These are phyloP conservation scores for Colletotrichum sp. DNA, from an alignment of 2,329 filamentous ascomycete species.

Conservation along the genomic window DNA sequence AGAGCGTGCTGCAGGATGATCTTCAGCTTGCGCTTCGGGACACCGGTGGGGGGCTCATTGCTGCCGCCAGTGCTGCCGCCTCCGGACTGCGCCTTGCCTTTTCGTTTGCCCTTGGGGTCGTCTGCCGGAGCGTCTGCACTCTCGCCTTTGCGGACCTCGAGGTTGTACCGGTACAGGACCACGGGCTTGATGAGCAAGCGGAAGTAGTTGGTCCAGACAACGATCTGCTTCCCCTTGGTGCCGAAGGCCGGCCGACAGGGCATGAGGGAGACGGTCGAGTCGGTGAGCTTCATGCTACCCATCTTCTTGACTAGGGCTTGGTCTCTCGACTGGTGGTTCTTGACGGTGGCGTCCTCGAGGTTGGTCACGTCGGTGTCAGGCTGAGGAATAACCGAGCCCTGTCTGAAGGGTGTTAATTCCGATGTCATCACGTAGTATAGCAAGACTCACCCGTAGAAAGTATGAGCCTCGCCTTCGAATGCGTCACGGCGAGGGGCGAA, in stretches of 20 bases:
- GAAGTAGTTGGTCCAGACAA: slow-evolving; percentile 62
- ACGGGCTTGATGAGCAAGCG: slow-evolving; percentile 41
- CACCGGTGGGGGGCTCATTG: slow-evolving; percentile 21
- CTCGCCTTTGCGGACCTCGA: slow-evolving; percentile 36
- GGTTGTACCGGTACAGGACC: slow-evolving; percentile 49
- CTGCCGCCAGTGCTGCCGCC: slow-evolving; percentile 17
- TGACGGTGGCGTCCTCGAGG: slow-evolving; percentile 46
- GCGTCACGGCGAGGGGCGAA: slow-evolving; percentile 4
- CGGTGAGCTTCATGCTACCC: slow-evolving; percentile 35
- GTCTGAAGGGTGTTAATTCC: background rate
- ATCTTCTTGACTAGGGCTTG: slow-evolving; percentile 39
- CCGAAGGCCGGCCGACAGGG: slow-evolving; percentile 57
- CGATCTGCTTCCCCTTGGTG: slow-evolving; percentile 41
- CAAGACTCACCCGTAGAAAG: slow-evolving; percentile 3
- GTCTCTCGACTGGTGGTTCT: slow-evolving; percentile 27
- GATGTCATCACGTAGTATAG: background rate
- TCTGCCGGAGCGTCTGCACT: slow-evolving; percentile 16
- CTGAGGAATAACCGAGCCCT: slow-evolving; percentile 1
- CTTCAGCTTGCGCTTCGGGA: slow-evolving; percentile 49
- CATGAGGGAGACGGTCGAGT: slow-evolving; percentile 29
- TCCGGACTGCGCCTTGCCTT: slow-evolving; percentile 12
- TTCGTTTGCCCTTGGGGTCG: slow-evolving; percentile 39
- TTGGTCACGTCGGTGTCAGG: slow-evolving; percentile 32
- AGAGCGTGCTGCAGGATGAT: slow-evolving; percentile 45
- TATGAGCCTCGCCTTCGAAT: slow-evolving; percentile 15